phyloP scores from a whole-genome alignment of 345 rosid species.

The Carallia brachiata region DNA sequence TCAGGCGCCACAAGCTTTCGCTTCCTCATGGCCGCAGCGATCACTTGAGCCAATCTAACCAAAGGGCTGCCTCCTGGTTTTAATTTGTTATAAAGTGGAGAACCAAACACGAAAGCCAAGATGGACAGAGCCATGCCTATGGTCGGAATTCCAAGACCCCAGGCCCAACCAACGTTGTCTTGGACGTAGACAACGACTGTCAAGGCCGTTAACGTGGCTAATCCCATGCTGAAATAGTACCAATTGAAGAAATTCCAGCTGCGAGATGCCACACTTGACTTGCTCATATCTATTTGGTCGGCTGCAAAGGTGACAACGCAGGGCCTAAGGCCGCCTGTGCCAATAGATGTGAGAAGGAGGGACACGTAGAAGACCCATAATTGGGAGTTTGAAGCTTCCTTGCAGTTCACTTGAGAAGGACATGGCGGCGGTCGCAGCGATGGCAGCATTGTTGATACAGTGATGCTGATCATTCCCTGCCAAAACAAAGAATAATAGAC shows the following conservation, averaged over 20 bases:
- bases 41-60: slow-evolving; percentile 48
- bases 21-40: slow-evolving; percentile 49
- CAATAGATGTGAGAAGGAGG: slow-evolving; percentile 52
- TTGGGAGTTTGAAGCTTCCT: slow-evolving; percentile 43
- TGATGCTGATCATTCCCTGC: slow-evolving; percentile 55
- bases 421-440: slow-evolving; percentile 54
- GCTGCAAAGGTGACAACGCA: slow-evolving; percentile 66
- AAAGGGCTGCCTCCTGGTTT: slow-evolving; percentile 64
- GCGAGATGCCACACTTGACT: slow-evolving; percentile 26
- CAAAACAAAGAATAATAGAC: neutral
- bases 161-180: slow-evolving; percentile 63
- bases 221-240: slow-evolving; percentile 62
- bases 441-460: slow-evolving; percentile 50
- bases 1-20: slow-evolving; percentile 31
- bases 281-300: slow-evolving; percentile 55
- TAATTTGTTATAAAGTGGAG: slow-evolving; percentile 39
- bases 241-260: slow-evolving; percentile 69
- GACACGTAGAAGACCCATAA: slow-evolving; percentile 52
- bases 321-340: slow-evolving; percentile 58
- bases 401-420: slow-evolving; percentile 47
- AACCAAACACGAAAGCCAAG: slow-evolving; percentile 39
- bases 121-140: slow-evolving; percentile 50
- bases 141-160: slow-evolving; percentile 67
- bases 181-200: slow-evolving; percentile 61
- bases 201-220: slow-evolving; percentile 51